A percentile compares a stretch with the other conserved stretches of the same genome.
These are phyloP conservation scores for Fusarium incarnatum DNA, from an alignment of 2,329 filamentous ascomycete genomes.

Conservation along the genomic window DNA sequence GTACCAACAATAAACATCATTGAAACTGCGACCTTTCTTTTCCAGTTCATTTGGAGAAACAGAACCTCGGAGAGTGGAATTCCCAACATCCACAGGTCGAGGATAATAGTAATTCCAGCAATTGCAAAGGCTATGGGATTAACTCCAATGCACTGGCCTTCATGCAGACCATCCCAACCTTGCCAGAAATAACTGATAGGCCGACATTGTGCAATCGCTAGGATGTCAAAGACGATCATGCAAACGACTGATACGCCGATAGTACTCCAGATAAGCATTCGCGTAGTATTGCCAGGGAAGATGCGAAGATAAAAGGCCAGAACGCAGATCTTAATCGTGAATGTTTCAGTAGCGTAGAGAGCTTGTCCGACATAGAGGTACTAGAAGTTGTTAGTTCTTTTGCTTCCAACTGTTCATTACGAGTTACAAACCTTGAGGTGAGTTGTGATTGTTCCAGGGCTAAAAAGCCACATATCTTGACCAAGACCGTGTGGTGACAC, in stretches of 20 bases:
- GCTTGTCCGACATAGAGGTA: conserved; percentile 10
- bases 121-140: conserved; percentile 19
- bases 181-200: conserved; percentile 21
- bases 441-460: background rate
- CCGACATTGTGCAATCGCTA: conserved; percentile 8
- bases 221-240: conserved; percentile 1
- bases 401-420: fast-evolving
- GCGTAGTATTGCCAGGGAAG: conserved; percentile 5
- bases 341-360: conserved; percentile 14
- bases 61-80: conserved; percentile 1
- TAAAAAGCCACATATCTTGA: conserved; percentile 13
- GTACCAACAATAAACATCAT: conserved; percentile 6
- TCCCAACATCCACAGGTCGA: conserved; percentile 6
- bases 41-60: conserved; percentile 6
- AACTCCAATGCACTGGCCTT: conserved; percentile 15
- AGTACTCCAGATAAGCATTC: conserved; percentile 15
- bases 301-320: conserved; percentile 26
- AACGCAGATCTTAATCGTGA: conserved; percentile 11
- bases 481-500: conserved; percentile 15
- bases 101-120: background rate
- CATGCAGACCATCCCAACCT: conserved; percentile 10
- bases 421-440: background rate
- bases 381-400: background rate
- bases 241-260: background rate
- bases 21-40: background rate